Evolutionary conservation across 768 basidiomycete species (phyloP), one percentile per base, ranked within the genome.

Genomic region (Boletus huronensis): DNA sequence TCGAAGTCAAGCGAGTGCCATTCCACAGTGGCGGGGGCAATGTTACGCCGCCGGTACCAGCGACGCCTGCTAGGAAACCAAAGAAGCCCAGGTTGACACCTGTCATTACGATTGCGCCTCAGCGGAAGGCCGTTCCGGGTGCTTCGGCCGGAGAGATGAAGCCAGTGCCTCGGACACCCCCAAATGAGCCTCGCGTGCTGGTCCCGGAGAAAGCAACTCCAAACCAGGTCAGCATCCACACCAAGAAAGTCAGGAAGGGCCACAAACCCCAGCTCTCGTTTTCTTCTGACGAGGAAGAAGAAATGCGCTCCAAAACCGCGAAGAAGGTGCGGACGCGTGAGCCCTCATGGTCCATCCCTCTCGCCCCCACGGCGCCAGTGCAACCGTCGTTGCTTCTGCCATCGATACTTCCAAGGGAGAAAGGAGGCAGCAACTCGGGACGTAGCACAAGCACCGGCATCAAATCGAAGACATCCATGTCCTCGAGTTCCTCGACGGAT

Each of bases 241-340:
- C 42, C 28, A 65, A 48, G 61, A 69, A 72, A 52, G 11, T 54
- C 43, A 52, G 67, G 67, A 77, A 64, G 65, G 71, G 63, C 58
- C 74, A 73, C 40, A 63, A 58, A 36, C 70, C 74, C 43, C 76
- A 42, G 76, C 72, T 65, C 72, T 81, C 76, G 39, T 72, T 81
- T 23, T 87, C 88, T 13, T 87, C 85, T 19, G 88, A 90, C 62
- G 88, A 90, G 58, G 88, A 90, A 64, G 87, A 90, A 72, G 84
- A 83, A 67, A 62, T 77, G 23, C 79, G 87, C 35, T 77, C 75
- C 38, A 76, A 75, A 58, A 76, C 75, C 34, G 83, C 77, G 23
- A 90, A 90, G 79, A 88, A 85, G 70, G 72, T 77, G 46, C 77
- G 82, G 49, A 72, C 68, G 19, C 57, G 53, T 58, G 77, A 69